phyloP scores from a whole-genome alignment of 192 early-diverging fungal species.

The Bifiguratus adelaidae region DNA sequence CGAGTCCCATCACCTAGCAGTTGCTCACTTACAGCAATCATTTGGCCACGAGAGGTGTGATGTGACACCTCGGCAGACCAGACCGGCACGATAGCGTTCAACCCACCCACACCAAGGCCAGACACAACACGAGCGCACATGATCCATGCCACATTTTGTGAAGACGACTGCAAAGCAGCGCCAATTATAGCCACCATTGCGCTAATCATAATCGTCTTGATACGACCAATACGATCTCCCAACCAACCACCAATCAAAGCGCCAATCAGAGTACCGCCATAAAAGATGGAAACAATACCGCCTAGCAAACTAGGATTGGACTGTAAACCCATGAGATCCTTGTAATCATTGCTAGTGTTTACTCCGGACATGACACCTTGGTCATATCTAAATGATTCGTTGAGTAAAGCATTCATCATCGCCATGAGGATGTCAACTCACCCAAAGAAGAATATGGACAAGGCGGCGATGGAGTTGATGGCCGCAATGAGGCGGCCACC shows the following conservation, averaged over 20 bases:
- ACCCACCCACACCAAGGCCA: slow-evolving; percentile 14
- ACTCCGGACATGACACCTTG: slow-evolving; percentile 18
- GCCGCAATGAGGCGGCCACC: slow-evolving; percentile 4
- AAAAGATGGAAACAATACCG: slow-evolving; percentile 12
- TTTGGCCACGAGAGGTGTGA: slow-evolving; percentile 11
- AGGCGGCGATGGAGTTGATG: slow-evolving; percentile 13
- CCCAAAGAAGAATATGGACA: slow-evolving; percentile 21
- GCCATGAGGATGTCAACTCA: not conserved
- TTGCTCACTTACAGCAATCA: too few species aligned
- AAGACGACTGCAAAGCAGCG: slow-evolving; percentile 12
- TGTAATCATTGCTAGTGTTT: slow-evolving; percentile 10
- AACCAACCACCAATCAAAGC: slow-evolving; percentile 19
- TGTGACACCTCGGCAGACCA: slow-evolving; percentile 18
- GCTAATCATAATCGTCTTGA: slow-evolving; percentile 10
- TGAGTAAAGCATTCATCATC: not conserved
- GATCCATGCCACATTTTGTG: slow-evolving; percentile 18
- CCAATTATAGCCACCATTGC: slow-evolving; percentile 7
- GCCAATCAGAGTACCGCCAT: slow-evolving; percentile 11
- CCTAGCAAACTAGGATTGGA: slow-evolving; percentile 9
- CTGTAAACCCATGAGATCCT: slow-evolving; percentile 9
- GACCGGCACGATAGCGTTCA: slow-evolving; percentile 20
- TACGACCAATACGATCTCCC: slow-evolving; percentile 17
- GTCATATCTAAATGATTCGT: slow-evolving; percentile 5
- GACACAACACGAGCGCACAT: slow-evolving; percentile 14
- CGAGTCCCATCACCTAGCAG: too few species aligned